Conservation (phyloP, 139 green algal genomes). For the Tetradesmus lagerheimii region DNA sequence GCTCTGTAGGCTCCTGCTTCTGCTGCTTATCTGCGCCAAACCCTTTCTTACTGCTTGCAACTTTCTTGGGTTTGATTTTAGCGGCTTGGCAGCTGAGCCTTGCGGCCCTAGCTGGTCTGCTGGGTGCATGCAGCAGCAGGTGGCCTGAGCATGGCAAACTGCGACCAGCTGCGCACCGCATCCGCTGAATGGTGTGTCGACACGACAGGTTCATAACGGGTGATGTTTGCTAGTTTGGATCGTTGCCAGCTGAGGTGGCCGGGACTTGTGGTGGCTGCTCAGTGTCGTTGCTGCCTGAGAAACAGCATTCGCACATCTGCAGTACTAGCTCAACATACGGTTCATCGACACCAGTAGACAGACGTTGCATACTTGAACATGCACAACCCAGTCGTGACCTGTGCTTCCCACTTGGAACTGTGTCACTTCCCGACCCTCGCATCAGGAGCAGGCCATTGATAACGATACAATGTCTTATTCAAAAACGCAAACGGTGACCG, state of each 20-base stretch:
- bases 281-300: not conserved
- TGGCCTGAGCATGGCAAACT: not conserved
- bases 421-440: not conserved
- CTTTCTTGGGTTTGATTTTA: not conserved
- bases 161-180: not conserved
- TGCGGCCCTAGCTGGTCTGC: not conserved
- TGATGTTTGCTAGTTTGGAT: not conserved
- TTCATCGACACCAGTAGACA: not conserved
- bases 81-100: constrained; percentile 3
- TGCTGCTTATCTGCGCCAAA: not conserved
- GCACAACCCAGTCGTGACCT: not conserved
- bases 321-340: too few species aligned
- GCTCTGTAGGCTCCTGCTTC: constrained; percentile 11
- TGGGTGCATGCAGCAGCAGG: not conserved
- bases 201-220: not conserved
- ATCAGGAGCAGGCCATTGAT: too few species aligned
- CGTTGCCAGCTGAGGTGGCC: not conserved
- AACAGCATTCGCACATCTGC: too few species aligned
- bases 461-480: too few species aligned
- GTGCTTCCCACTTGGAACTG: not conserved
- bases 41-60: not conserved
- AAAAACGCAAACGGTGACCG: too few species aligned
- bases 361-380: not conserved
- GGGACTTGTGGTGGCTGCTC: not conserved
- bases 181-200: not conserved